Percentiles rank a stretch among this genome's conserved stretches.
phyloP scores from a whole-genome alignment of 2,329 filamentous ascomycete species.

The Alternaria atra region DNA sequence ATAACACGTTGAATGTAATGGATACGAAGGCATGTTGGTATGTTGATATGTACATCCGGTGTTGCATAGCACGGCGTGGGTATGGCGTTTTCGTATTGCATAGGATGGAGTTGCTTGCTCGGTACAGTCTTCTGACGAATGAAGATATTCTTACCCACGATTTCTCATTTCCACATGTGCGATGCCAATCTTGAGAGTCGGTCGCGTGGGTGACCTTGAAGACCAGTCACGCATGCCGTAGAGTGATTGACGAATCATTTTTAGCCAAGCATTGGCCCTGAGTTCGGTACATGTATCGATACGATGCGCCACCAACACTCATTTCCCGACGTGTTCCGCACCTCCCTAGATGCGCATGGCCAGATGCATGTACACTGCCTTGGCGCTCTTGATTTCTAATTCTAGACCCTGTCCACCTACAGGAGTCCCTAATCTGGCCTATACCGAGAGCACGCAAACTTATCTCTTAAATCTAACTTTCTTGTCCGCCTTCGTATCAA shows the following conservation, averaged over 20 bases:
- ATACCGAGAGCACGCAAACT: neutral
- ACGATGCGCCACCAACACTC: neutral
- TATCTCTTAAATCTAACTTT: neutral
- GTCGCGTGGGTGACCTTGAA: neutral
- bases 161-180: neutral
- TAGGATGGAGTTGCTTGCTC: constrained; percentile 14
- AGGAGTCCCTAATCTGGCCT: too few relatives aligned
- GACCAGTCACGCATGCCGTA: constrained; percentile 11
- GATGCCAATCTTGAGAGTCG: neutral
- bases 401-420: neutral
- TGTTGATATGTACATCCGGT: constrained; percentile 22
- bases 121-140: neutral
- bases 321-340: neutral
- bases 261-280: neutral
- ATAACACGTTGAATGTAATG: constrained; percentile 1
- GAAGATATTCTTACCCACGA: neutral
- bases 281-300: neutral
- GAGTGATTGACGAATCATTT: constrained; percentile 38
- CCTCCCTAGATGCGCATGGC: neutral
- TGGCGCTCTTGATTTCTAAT: neutral
- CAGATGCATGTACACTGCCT: neutral
- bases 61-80: constrained; percentile 21
- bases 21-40: constrained; percentile 22
- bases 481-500: too few relatives aligned
- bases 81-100: constrained; percentile 17